Base-by-base conservation (phyloP, 768 basidiomycete genomes). In the Hirschioporus abietinus region DNA sequence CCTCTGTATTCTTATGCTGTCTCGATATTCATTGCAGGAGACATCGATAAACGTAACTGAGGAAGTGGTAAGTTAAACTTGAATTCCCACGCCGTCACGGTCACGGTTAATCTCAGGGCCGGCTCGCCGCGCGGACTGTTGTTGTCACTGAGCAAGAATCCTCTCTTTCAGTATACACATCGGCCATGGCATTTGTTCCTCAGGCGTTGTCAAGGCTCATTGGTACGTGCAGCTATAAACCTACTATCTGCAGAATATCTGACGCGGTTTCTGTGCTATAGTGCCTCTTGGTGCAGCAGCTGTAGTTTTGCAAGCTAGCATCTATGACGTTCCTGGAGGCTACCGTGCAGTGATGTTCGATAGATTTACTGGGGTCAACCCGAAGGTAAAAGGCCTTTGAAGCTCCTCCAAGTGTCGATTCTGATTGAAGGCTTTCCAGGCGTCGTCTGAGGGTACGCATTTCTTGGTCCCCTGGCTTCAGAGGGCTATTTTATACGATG, bases 291-390 rank as follows among this genome's bases (percentile, higher is more conserved):
- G 81, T 30, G 72, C 85, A 69, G 83, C 78, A 10, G 76, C 80
- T 9, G 80, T 79, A 0, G 69, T 80, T 30, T 70, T 81, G 52
- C 81, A 86, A 67, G 77, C 85, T 9, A 81, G 82, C 63, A 74
- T 88, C 66, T 88, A 87, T 74, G 86, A 88, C 73, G 86, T 87
- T 59, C 86, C 86, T 10, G 85, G 96, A 71, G 96, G 96, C 58
- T 95, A 89, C 78, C 84, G 92, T 66, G 96, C 96, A 42, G 96
- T 99, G 70, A 96, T 99, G 91, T 99, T 99, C 79, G 96, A 99
- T 78, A 85, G 96, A 72, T 98, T 99, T 76, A 86, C 91, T 60
- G 96, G 95, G 73, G 96, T 97, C 63, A 89, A 89, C 78, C 83
- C 89, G 74, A 78, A 84, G 82, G 95, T 92, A 69, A 65, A 84